Percentiles rank a stretch among this genome's conserved stretches.
These are phyloP conservation scores for Phanerochaete carnosa DNA, from an alignment of 768 basidiomycete species.

Conservation along the genomic window DNA sequence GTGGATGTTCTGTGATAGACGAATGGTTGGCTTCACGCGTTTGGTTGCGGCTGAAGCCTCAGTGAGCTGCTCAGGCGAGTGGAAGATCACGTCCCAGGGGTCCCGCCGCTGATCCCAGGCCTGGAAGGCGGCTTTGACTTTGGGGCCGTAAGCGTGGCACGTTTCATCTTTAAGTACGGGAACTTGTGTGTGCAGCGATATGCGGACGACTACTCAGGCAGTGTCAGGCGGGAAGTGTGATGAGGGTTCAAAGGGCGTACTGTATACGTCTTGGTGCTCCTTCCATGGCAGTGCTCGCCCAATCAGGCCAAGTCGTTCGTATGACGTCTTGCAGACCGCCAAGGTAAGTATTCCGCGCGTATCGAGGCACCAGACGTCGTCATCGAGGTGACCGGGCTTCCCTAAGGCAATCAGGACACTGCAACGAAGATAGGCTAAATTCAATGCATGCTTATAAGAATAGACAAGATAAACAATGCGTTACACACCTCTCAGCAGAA, in stretches of 20 bases:
- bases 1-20: conserved; percentile 31
- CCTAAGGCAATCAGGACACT: conserved; percentile 19
- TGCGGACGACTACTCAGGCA: conserved; percentile 41
- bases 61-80: conserved; percentile 11
- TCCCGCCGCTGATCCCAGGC: conserved; percentile 49
- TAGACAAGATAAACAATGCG: not conserved
- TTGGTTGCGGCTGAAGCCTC: not conserved
- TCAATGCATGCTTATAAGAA: not conserved
- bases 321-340: conserved; percentile 51
- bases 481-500: conserved; percentile 26
- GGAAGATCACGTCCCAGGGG: conserved; percentile 47
- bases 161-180: conserved; percentile 28
- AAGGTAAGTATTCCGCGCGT: conserved; percentile 57
- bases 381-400: conserved; percentile 18
- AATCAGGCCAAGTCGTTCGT: conserved; percentile 57
- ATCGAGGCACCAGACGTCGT: conserved; percentile 73
- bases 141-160: conserved; percentile 29
- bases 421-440: not conserved
- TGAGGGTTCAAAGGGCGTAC: conserved; percentile 30
- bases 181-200: conserved; percentile 38
- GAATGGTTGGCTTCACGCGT: conserved; percentile 22
- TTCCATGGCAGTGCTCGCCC: conserved; percentile 49
- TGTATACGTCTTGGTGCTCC: conserved; percentile 41
- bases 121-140: conserved; percentile 37
- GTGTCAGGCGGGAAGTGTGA: conserved; percentile 6